Evolutionary conservation across 2,329 filamentous ascomycete species (phyloP).

Genomic region (Colletotrichum higginsianum): DNA sequence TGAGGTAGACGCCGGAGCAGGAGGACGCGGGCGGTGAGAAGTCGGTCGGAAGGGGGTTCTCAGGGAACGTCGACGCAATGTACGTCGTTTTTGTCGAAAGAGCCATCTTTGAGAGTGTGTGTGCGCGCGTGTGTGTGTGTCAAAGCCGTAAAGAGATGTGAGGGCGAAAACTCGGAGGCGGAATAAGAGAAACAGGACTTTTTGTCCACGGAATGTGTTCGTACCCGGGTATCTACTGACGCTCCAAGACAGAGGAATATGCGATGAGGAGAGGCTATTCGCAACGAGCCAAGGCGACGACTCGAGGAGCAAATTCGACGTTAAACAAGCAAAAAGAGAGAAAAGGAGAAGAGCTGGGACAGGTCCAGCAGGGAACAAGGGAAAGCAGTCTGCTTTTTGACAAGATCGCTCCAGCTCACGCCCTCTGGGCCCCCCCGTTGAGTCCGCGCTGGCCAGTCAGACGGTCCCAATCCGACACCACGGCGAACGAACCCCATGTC

Average conservation of each 20-base stretch:
- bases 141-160: background rate
- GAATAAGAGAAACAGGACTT: background rate
- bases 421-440: background rate
- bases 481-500: conserved; percentile 1
- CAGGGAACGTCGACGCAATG: conserved; percentile 40
- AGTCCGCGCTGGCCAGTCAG: conserved; percentile 6
- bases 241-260: background rate
- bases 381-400: conserved; percentile 11
- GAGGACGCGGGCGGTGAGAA: conserved; percentile 40
- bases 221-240: background rate
- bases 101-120: conserved; percentile 2
- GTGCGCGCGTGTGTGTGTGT: background rate
- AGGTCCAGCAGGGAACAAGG: background rate
- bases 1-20: conserved; percentile 43
- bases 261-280: background rate
- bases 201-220: background rate
- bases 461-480: background rate
- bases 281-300: background rate
- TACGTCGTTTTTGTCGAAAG: conserved; percentile 31
- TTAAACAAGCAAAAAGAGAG: background rate
- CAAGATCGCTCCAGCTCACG: conserved; percentile 10
- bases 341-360: background rate
- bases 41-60: conserved; percentile 45
- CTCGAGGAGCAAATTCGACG: background rate
- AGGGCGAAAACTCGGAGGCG: too few relatives aligned